Conservation (phyloP, 148 eudicot genomes). For the Fagopyrum tataricum region DNA sequence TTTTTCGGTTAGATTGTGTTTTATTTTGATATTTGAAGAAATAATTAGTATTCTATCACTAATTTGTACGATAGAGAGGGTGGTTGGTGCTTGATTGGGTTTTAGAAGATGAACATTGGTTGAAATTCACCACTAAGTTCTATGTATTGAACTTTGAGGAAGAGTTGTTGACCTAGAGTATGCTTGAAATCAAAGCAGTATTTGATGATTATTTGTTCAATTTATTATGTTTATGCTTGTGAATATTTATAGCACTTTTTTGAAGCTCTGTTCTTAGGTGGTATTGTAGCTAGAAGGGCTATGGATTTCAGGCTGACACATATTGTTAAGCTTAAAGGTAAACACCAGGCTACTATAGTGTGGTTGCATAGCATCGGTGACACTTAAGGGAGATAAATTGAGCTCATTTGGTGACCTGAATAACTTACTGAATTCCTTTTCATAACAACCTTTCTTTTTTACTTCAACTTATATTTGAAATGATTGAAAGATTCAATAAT, state of each 20-base stretch:
- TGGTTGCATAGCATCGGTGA: slow-evolving; percentile 98
- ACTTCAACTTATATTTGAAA: background rate
- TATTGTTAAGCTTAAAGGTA: slow-evolving; percentile 87
- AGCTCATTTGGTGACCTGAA: background rate
- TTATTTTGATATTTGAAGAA: background rate
- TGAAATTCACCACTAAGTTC: background rate
- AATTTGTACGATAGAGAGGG: background rate
- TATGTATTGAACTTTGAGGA: background rate
- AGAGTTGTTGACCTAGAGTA: background rate
- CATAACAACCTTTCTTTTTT: background rate
- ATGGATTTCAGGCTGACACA: slow-evolving; percentile 76
- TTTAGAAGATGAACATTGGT: background rate
- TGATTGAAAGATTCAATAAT: background rate
- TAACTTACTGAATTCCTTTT: slow-evolving; percentile 2
- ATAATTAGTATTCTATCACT: background rate
- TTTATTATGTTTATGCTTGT: background rate
- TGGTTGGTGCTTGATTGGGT: background rate
- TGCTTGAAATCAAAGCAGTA: background rate
- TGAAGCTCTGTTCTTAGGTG: slow-evolving; percentile 48
- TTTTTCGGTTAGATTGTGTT: background rate
- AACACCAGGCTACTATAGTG: slow-evolving; percentile 87
- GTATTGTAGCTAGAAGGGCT: slow-evolving; percentile 56
- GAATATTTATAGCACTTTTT: background rate
- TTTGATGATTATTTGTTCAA: background rate
- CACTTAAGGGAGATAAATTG: slow-evolving; percentile 68